Evolutionary conservation across 2,329 filamentous ascomycete genomes (phyloP).

Genomic region (Metarhizium anisopliae): DNA sequence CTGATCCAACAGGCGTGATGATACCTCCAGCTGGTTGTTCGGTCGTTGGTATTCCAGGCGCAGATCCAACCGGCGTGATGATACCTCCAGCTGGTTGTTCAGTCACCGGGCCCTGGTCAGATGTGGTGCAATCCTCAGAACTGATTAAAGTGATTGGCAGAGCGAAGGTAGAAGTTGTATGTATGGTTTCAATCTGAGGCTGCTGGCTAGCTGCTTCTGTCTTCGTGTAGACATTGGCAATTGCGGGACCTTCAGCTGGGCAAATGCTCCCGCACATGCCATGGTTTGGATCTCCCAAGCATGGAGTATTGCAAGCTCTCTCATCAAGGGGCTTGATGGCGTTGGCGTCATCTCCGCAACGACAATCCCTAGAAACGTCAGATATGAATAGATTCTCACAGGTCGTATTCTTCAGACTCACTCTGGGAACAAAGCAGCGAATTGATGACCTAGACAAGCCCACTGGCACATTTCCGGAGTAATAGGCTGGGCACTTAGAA

Average conservation of each 20-base stretch:
- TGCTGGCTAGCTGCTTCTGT: slow-evolving; percentile 7
- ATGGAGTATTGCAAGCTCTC: slow-evolving; percentile 21
- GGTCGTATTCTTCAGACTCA: slow-evolving; percentile 8
- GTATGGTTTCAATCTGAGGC: slow-evolving; percentile 5
- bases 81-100: not conserved
- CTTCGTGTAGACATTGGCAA: slow-evolving; percentile 24
- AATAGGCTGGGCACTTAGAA: slow-evolving; percentile 13
- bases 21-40: no score
- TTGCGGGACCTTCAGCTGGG: slow-evolving; percentile 14
- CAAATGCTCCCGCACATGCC: slow-evolving; percentile 26
- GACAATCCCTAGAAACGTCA: slow-evolving; percentile 19
- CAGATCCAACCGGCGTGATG: slow-evolving; percentile 8
- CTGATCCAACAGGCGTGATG: no score
- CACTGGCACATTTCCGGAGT: slow-evolving; percentile 19
- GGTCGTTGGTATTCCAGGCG: slow-evolving; percentile 6
- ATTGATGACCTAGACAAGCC: slow-evolving; percentile 18
- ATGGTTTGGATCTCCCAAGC: slow-evolving; percentile 17
- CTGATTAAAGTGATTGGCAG: slow-evolving; percentile 1
- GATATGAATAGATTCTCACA: not conserved
- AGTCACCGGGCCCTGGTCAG: not conserved
- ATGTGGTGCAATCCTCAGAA: slow-evolving; percentile 1
- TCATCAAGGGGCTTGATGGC: slow-evolving; percentile 20
- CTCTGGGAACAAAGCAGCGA: slow-evolving; percentile 23
- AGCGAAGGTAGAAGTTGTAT: slow-evolving; percentile 3
- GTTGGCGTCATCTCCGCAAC: slow-evolving; percentile 23